Percentiles rank a stretch among this genome's conserved stretches.
These are phyloP conservation scores for Fusarium sacchari DNA, from an alignment of 2,329 filamentous ascomycete species.

Conservation along the genomic window DNA sequence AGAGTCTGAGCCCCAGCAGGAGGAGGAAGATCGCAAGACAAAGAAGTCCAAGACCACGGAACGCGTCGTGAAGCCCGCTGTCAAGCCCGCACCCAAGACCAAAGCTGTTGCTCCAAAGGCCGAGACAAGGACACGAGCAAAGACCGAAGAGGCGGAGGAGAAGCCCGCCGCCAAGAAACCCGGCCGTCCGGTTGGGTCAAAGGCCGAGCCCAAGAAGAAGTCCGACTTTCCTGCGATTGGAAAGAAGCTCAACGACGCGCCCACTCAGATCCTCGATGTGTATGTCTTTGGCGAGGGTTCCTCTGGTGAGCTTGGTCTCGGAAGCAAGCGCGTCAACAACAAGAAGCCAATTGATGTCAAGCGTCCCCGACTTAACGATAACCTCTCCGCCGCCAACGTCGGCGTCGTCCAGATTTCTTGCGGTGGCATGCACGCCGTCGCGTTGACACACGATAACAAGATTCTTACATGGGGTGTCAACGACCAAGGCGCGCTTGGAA, in stretches of 20 bases:
- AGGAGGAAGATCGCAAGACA: conserved; percentile 42
- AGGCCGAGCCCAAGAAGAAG: conserved; percentile 47
- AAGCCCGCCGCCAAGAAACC: conserved; percentile 49
- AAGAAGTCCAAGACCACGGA: conserved; percentile 44
- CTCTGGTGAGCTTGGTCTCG: conserved; percentile 85
- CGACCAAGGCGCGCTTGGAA: conserved; percentile 82
- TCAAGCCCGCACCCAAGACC: conserved; percentile 42
- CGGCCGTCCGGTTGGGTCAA: conserved; percentile 20
- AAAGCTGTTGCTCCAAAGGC: conserved; percentile 44
- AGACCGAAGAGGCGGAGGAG: conserved; percentile 57
- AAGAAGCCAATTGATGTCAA: conserved; percentile 77
- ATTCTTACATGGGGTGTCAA: conserved; percentile 91
- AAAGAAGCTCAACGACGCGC: conserved; percentile 75
- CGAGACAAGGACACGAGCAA: conserved; percentile 37
- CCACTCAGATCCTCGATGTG: conserved; percentile 72
- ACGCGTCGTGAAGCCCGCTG: conserved; percentile 42
- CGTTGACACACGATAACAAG: conserved; percentile 81
- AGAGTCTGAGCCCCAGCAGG: conserved; percentile 43
- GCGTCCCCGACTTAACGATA: conserved; percentile 84
- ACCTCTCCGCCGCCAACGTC: conserved; percentile 66
- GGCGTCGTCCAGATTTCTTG: conserved; percentile 81
- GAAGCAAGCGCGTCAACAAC: conserved; percentile 69
- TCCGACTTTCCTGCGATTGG: conserved; percentile 60
- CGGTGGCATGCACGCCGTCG: conserved; percentile 84
- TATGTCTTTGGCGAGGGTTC: conserved; percentile 84